Conservation (phyloP, 2,329 filamentous ascomycete species). For the Allantophomopsis cytisporea region DNA sequence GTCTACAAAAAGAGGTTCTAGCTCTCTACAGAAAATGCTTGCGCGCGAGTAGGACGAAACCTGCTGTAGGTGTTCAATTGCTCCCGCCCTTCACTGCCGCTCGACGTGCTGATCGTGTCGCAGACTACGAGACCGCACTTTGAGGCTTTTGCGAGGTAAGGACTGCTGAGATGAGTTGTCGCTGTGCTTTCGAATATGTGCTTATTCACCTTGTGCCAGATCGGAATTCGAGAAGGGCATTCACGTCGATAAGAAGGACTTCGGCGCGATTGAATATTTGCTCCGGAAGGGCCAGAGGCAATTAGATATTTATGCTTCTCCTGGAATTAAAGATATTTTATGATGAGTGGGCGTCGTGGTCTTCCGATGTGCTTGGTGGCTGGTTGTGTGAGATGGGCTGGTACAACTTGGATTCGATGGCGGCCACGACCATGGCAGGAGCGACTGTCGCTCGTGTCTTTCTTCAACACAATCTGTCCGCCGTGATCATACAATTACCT, state of each 20-base stretch:
- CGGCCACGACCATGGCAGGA: no score
- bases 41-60: conserved; percentile 70
- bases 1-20: conserved; percentile 82
- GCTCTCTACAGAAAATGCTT: conserved; percentile 78
- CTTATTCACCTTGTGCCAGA: conserved; percentile 24
- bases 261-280: conserved; percentile 54
- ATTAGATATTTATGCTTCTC: conserved; percentile 51
- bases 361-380: no score
- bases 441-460: no score
- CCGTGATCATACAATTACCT: not conserved
- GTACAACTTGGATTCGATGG: no score
- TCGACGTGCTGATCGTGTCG: not conserved
- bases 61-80: conserved; percentile 36
- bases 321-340: conserved; percentile 48
- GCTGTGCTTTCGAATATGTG: no score
- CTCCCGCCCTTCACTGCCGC: conserved; percentile 4
- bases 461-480: not conserved
- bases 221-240: conserved; percentile 60
- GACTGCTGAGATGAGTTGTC: not conserved
- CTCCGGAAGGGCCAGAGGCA: conserved; percentile 52
- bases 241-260: conserved; percentile 52
- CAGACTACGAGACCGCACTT: conserved; percentile 48
- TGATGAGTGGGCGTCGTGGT: not conserved
- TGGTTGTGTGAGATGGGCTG: no score
- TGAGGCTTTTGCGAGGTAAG: conserved; percentile 47